Evolutionary conservation across 192 early-diverging fungal species (phyloP).

Genomic region (Backusella circina): DNA sequence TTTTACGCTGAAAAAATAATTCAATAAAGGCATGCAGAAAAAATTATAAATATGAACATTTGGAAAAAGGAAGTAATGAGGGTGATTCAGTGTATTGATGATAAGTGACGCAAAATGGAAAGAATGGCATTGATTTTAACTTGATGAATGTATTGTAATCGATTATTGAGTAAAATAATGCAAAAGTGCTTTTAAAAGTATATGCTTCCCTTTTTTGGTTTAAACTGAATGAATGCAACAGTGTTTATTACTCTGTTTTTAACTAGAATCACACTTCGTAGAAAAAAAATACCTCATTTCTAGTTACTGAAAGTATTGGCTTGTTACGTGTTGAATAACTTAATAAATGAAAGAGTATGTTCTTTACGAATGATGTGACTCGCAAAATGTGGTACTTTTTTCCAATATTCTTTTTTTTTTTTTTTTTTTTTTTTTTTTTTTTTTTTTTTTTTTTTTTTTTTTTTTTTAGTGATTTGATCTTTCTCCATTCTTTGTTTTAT

Average conservation of each 20-base stretch:
- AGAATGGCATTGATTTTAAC: background rate
- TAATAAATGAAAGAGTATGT: background rate
- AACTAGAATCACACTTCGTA: no score
- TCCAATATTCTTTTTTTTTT: background rate
- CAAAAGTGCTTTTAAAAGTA: no score
- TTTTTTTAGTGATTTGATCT: background rate
- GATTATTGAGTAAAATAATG: no score
- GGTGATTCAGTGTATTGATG: background rate
- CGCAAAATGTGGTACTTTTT: background rate
- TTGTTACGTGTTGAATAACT: background rate
- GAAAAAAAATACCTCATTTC: no score
- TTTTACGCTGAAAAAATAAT: background rate
- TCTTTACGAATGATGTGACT: background rate
- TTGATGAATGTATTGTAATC: no score
- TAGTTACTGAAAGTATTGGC: background rate
- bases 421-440: background rate
- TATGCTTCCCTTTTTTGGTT: background rate
- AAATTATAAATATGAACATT: background rate
- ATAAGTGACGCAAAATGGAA: no score
- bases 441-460: background rate
- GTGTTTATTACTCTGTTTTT: no score
- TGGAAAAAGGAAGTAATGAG: background rate
- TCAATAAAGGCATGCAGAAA: conserved; percentile 12
- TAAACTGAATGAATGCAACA: background rate
- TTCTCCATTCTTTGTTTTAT: background rate